Percentiles rank a stretch among this genome's conserved stretches.
Evolutionary conservation across 208 protist genomes (phyloP).

Genomic region (Acanthamoeba healyi): DNA sequence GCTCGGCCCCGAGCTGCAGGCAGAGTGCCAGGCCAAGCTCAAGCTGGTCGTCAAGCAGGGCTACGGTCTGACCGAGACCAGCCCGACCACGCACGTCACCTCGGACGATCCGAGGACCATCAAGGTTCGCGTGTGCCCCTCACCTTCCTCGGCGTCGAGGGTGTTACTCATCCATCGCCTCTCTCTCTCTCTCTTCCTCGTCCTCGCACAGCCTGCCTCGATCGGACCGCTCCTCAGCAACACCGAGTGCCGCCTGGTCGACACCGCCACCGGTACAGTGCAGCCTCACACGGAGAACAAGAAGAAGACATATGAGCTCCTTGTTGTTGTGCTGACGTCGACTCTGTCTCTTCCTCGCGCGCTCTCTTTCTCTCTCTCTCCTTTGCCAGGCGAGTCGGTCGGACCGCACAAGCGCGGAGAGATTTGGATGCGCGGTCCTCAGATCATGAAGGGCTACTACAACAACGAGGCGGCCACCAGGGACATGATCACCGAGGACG

Average conservation of each 20-base stretch:
- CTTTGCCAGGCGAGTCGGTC: no score
- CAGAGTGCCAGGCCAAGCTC: not conserved
- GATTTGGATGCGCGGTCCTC: conserved; percentile 12
- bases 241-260: conserved; percentile 6
- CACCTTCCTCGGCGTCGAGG: not conserved
- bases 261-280: conserved; percentile 19
- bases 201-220: not conserved
- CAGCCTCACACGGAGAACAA: conserved; percentile 49
- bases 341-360: not conserved
- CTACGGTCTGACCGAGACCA: conserved; percentile 92
- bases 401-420: not conserved
- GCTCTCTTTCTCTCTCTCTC: no score
- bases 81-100: conserved; percentile 83
- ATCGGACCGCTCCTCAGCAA: conserved; percentile 7
- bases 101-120: not conserved
- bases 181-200: no score
- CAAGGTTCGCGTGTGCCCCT: not conserved
- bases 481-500: conserved; percentile 1
- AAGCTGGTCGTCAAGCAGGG: conserved; percentile 85
- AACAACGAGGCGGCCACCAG: not conserved
- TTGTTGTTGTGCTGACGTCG: no score
- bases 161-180: not conserved
- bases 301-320: no score
- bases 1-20: conserved; percentile 83
- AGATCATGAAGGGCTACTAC: conserved; percentile 48